A percentile compares a stretch with the other conserved stretches of the same genome.
These are phyloP conservation scores for Mallotus repandus DNA, from an alignment of 441 rosid species.

Conservation along the genomic window DNA sequence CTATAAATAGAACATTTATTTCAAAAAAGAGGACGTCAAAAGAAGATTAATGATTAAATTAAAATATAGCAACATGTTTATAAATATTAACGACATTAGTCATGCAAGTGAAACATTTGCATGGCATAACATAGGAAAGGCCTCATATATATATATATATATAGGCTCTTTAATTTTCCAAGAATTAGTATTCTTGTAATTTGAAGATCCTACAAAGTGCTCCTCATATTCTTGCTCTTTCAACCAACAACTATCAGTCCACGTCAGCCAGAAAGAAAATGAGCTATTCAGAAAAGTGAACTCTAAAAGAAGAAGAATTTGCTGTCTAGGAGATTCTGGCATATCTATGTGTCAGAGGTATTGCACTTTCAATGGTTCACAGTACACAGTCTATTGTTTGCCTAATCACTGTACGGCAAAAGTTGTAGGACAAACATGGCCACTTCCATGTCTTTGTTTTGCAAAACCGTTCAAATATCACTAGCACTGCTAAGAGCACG, in stretches of 20 bases:
- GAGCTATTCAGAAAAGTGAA: constrained; percentile 4
- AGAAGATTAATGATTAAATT: neutral
- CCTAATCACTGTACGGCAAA: constrained; percentile 8
- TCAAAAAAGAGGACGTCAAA: neutral
- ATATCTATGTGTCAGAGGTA: constrained; percentile 8
- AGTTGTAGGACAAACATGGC: neutral
- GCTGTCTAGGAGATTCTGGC: constrained; percentile 14
- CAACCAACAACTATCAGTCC: constrained; percentile 5
- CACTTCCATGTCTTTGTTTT: constrained; percentile 12
- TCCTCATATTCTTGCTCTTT: constrained; percentile 5
- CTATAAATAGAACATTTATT: neutral
- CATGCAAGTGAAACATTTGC: neutral
- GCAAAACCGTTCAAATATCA: constrained; percentile 8
- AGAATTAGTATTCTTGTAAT: neutral
- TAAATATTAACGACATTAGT: neutral
- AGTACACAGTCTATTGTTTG: constrained; percentile 1
- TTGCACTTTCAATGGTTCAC: constrained; percentile 16
- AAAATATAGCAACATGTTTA: neutral
- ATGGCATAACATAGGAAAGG: neutral
- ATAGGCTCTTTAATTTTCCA: neutral
- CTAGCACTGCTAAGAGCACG: neutral
- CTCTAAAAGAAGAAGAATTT: constrained; percentile 5
- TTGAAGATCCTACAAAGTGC: constrained; percentile 5
- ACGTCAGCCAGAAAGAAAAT: constrained; percentile 7
- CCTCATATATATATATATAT: neutral